Conservation (phyloP, 148 eudicot species). For the Vaccinium myrtillus region DNA sequence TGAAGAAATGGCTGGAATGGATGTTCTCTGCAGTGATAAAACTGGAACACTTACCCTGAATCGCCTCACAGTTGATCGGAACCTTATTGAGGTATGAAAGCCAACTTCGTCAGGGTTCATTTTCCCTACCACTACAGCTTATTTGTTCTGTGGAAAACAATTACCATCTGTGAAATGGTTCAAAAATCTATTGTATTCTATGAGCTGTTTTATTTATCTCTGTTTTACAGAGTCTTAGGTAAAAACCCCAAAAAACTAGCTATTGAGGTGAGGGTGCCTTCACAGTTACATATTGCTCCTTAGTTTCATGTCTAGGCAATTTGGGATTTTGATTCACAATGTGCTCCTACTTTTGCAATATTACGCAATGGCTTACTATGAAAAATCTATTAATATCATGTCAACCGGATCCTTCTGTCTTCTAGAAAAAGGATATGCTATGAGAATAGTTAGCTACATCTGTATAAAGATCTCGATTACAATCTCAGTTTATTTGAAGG, state of each 20-base stretch:
- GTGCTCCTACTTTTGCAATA: background rate
- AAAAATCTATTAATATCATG: background rate
- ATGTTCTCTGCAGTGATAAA: conserved; percentile 78
- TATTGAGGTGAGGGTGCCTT: background rate
- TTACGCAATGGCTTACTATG: background rate
- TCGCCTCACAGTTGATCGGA: conserved; percentile 63
- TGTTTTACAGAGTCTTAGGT: background rate
- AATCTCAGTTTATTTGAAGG: background rate
- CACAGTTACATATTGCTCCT: background rate
- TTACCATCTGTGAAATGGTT: background rate
- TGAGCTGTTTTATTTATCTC: background rate
- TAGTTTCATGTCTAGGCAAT: background rate
- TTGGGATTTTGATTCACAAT: background rate
- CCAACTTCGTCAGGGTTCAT: background rate
- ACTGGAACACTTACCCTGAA: conserved; percentile 75
- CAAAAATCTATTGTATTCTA: background rate
- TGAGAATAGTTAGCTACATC: background rate
- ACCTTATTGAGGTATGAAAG: conserved; percentile 59
- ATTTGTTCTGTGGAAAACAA: conserved; percentile 1
- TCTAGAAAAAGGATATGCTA: background rate
- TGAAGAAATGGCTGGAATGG: conserved; percentile 93
- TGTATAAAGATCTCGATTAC: background rate
- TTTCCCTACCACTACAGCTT: background rate
- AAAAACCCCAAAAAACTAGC: background rate
- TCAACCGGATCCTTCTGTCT: background rate